phyloP scores from a whole-genome alignment of 305 asterid species.

The Coffea humblotiana region DNA sequence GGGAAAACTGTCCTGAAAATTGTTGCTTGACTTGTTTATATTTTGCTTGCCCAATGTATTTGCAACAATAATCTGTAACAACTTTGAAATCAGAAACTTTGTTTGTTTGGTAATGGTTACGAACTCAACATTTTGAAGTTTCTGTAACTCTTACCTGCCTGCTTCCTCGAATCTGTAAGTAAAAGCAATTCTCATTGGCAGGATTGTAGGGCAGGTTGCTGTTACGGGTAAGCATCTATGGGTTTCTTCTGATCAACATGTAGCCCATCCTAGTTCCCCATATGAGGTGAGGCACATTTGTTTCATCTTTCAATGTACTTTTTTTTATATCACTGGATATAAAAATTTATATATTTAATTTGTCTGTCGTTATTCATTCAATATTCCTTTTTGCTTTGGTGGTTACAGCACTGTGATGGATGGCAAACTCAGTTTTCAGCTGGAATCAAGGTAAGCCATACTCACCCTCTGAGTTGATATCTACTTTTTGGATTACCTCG shows the following conservation, averaged over 20 bases:
- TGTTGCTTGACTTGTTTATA: neutral
- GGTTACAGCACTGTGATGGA: constrained; percentile 63
- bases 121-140: neutral
- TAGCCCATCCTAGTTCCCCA: constrained; percentile 42
- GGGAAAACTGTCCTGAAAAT: neutral
- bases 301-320: neutral
- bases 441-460: constrained; percentile 70
- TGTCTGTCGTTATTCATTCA: neutral
- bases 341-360: neutral
- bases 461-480: constrained; percentile 10
- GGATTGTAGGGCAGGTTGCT: constrained; percentile 90
- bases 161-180: neutral
- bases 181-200: constrained; percentile 19
- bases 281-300: constrained; percentile 52
- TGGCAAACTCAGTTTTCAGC: constrained; percentile 86
- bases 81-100: neutral
- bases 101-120: neutral
- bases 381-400: constrained; percentile 28
- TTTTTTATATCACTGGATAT: constrained; percentile 5
- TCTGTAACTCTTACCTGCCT: neutral
- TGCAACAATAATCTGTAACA: neutral
- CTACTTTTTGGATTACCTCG: neutral
- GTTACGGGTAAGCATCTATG: constrained; percentile 91
- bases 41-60: neutral
- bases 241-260: constrained; percentile 62